Percentiles rank a stretch among this genome's conserved stretches.
Evolutionary conservation across 2,329 filamentous ascomycete genomes (phyloP).

Genomic region (Cladosporium sp.): DNA sequence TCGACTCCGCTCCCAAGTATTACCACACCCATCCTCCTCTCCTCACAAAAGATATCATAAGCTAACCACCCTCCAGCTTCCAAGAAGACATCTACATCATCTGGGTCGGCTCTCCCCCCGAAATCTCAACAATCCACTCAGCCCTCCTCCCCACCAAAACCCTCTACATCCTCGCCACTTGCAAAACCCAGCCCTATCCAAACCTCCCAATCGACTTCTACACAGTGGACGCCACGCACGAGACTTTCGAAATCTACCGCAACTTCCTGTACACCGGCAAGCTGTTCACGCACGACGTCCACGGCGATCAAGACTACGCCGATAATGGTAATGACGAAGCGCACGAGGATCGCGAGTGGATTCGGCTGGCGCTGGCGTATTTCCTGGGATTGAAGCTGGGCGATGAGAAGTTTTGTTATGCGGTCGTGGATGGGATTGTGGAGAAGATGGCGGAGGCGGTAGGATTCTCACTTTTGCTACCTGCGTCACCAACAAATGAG

Average conservation of each 20-base stretch:
- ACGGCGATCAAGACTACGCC: slow-evolving; percentile 21
- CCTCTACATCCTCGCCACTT: not conserved
- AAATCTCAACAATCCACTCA: slow-evolving; percentile 26
- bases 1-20: not conserved
- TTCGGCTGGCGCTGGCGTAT: slow-evolving; percentile 28
- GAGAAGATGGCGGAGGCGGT: slow-evolving; percentile 14
- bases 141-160: slow-evolving; percentile 21
- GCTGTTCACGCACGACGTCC: slow-evolving; percentile 5
- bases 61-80: slow-evolving; percentile 21
- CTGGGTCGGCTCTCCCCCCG: slow-evolving; percentile 24
- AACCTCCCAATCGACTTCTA: not conserved
- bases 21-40: not conserved
- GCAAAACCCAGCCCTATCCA: not conserved
- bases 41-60: too few relatives aligned
- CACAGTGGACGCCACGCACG: not conserved
- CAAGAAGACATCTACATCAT: slow-evolving; percentile 27
- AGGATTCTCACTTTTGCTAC: too few relatives aligned
- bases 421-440: slow-evolving; percentile 29
- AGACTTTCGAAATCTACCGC: slow-evolving; percentile 29
- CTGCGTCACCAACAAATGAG: too few relatives aligned
- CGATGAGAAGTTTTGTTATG: slow-evolving; percentile 34
- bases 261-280: slow-evolving; percentile 30
- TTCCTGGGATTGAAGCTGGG: slow-evolving; percentile 29
- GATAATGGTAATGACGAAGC: slow-evolving; percentile 9
- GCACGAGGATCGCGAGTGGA: slow-evolving; percentile 28